These are phyloP conservation scores for Bruguiera gymnorhiza DNA, from an alignment of 345 rosid genomes.

Conservation along the genomic window DNA sequence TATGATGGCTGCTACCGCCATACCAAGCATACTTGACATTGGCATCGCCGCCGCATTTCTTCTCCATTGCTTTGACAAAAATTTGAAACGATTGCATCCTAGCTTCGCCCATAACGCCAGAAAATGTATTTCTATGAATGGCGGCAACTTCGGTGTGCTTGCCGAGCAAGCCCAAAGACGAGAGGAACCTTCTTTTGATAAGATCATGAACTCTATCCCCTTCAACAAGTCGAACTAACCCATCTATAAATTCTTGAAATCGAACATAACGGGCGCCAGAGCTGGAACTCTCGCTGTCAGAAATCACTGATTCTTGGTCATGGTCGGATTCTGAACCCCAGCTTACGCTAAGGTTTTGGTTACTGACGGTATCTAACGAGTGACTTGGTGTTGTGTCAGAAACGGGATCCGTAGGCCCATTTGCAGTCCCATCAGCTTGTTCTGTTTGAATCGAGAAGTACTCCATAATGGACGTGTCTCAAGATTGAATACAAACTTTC, in stretches of 20 bases:
- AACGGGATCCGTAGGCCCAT: background rate
- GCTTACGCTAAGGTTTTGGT: background rate
- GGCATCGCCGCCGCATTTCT: constrained; percentile 44
- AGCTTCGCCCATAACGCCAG: constrained; percentile 40
- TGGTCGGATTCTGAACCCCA: constrained; percentile 16
- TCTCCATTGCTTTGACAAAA: constrained; percentile 45
- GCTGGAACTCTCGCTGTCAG: constrained; percentile 56
- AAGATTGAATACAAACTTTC: background rate
- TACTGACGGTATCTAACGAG: background rate
- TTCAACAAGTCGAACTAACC: constrained; percentile 37
- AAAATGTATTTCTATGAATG: constrained; percentile 41
- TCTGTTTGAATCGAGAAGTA: background rate
- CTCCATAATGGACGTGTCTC: background rate
- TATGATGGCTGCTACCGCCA: constrained; percentile 41
- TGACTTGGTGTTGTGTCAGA: background rate
- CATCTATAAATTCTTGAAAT: constrained; percentile 9
- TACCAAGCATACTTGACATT: constrained; percentile 72
- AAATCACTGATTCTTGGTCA: constrained; percentile 39
- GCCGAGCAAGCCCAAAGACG: constrained; percentile 40
- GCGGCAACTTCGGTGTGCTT: constrained; percentile 36
- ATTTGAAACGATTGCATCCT: constrained; percentile 54
- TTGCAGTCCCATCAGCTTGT: constrained; percentile 1
- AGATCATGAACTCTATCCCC: constrained; percentile 50
- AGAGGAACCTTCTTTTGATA: constrained; percentile 37
- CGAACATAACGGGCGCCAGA: constrained; percentile 17